These are phyloP conservation scores for Gossypium gossypioides DNA, from an alignment of 441 rosid species.

Conservation along the genomic window DNA sequence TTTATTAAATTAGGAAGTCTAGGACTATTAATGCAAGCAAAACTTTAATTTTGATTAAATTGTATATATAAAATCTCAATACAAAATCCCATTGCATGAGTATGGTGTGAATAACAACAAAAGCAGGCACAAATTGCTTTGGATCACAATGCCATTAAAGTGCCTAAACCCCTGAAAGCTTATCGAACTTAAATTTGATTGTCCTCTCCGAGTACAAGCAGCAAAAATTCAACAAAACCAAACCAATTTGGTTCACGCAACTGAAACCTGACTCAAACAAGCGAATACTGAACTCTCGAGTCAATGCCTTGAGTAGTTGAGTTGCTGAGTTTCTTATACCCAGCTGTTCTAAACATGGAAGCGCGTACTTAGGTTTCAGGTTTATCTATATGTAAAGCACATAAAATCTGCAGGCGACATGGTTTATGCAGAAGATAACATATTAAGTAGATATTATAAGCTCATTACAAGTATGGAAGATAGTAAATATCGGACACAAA, in stretches of 20 bases:
- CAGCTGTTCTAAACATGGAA: background rate
- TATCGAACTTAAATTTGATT: background rate
- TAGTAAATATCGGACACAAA: background rate
- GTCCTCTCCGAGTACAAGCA: background rate
- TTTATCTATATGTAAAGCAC: background rate
- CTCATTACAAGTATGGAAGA: background rate
- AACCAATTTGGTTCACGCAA: background rate
- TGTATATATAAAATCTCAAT: no score
- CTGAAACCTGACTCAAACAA: background rate
- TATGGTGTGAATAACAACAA: no score
- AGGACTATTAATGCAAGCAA: no score
- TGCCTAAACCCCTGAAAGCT: background rate
- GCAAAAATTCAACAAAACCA: background rate
- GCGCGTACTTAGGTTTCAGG: background rate
- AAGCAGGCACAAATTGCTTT: no score
- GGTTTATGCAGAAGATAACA: background rate
- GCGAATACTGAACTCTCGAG: background rate
- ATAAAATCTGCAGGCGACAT: background rate
- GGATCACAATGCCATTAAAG: background rate
- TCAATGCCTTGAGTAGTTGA: background rate
- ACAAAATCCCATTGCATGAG: no score
- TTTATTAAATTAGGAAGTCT: background rate
- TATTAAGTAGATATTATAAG: background rate
- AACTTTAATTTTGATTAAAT: no score
- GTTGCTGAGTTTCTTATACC: background rate